Base-by-base conservation (phyloP, 192 early-diverging fungal genomes). In the Coemansia guatemalensis region DNA sequence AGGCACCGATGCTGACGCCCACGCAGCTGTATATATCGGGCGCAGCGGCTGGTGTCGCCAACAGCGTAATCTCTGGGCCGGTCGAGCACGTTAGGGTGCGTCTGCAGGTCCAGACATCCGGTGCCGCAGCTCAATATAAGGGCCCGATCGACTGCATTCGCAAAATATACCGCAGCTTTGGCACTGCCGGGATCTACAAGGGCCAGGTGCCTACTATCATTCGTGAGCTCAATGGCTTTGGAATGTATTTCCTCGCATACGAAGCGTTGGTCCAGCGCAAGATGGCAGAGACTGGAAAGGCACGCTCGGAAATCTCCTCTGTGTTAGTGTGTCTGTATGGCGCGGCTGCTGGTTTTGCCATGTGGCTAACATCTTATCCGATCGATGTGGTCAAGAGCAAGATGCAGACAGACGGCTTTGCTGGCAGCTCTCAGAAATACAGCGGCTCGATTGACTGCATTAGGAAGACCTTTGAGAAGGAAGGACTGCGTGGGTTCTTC, bases 71-170 rank as follows among this genome's bases (percentile, higher is more conserved):
- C 2, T 94, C 88, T 8, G 88, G 95, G 1, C 96, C 96, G 5
- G 94, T 99, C 29, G 96, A 99, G 78, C 96, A 99, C 62, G 91
- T 99, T 66, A 85, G 96, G 63, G 95, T 91, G 22, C 88, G 96
- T 53, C 86, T 99, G 56, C 96, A 99, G 71, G 93, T 96, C 8
- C 96, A 99, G 78, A 88, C 88, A 3, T 82, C 86, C 3, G 77
- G 82, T 20, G 62, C 82, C 0, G 72, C 80, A 3, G 79, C 78
- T 8, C 76, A 74, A 50, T 90, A 85, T 73, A 75, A 72, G 51
- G 90, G 96, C 0, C 96, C 96, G 4, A 62, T 88, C 21, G 95
- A 99, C 81, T 90, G 90, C 58, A 85, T 95, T 56, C 71, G 82
- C 12, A 85, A 96, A 73, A 90, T 96, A 32, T 90, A 92, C 71